phyloP scores from a whole-genome alignment of 202 grass and related monocot genomes.

The Miscanthus sacchariflorus region DNA sequence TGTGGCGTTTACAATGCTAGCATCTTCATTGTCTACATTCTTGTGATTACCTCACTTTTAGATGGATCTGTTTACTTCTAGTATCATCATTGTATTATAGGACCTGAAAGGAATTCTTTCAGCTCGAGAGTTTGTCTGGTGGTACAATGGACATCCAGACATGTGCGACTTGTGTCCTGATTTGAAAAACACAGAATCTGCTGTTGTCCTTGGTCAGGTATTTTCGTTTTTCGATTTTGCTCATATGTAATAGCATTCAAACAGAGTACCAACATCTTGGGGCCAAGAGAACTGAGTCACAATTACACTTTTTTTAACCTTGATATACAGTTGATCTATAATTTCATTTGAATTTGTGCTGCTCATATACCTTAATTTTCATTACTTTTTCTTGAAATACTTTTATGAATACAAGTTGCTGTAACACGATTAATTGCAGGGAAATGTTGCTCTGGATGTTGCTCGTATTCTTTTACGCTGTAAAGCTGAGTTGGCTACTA shows the following conservation, averaged over 20 bases:
- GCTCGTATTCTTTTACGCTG: constrained; percentile 84
- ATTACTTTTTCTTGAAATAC: not conserved
- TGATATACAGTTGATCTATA: not conserved
- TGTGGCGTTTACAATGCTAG: constrained; percentile 17
- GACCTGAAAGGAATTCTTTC: constrained; percentile 86
- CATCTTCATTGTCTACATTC: constrained; percentile 14
- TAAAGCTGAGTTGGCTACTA: constrained; percentile 74
- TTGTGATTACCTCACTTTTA: not conserved
- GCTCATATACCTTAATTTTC: not conserved
- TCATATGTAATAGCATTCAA: not conserved
- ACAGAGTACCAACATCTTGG: not conserved
- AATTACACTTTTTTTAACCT: constrained; percentile 18
- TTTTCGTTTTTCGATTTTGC: constrained; percentile 30
- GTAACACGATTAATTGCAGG: constrained; percentile 52
- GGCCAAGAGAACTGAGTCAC: not conserved
- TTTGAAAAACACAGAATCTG: constrained; percentile 74
- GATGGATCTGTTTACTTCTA: constrained; percentile 33
- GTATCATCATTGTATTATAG: constrained; percentile 51
- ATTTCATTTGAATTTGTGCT: constrained; percentile 10
- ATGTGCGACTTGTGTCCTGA: constrained; percentile 65
- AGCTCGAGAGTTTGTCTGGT: constrained; percentile 96
- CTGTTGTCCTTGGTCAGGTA: constrained; percentile 93
- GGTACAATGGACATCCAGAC: constrained; percentile 98
- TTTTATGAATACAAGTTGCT: not conserved
- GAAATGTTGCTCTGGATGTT: constrained; percentile 98